Conservation (phyloP, 139 green algal species). For the Chlamydomonas sphaeroides region DNA sequence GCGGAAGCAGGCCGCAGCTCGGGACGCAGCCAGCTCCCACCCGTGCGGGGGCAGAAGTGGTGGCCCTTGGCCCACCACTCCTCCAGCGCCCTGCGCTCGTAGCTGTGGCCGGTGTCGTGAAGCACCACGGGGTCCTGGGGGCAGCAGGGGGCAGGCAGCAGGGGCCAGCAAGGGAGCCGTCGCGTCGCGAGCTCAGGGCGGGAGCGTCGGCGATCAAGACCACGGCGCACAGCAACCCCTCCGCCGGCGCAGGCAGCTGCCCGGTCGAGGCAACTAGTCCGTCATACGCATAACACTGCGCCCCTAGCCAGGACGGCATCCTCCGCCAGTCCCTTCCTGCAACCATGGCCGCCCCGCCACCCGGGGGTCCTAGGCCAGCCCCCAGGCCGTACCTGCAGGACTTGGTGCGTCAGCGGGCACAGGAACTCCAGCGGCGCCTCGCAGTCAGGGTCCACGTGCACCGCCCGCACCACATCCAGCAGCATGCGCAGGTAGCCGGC, state of each 20-base stretch:
- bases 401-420: conserved; percentile 18
- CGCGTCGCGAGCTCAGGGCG: too few relatives aligned
- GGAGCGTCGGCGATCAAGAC: too few relatives aligned
- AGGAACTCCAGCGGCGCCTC: conserved; percentile 27
- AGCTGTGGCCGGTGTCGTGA: conserved; percentile 32
- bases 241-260: too few relatives aligned
- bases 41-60: conserved; percentile 32
- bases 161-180: background rate
- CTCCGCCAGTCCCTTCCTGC: too few relatives aligned
- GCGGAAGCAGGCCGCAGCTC: background rate
- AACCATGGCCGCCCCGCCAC: too few relatives aligned
- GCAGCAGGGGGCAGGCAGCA: background rate
- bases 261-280: too few relatives aligned
- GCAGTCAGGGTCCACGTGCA: background rate
- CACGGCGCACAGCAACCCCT: too few relatives aligned
- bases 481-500: conserved; percentile 18
- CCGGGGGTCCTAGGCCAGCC: too few relatives aligned
- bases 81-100: conserved; percentile 29
- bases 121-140: conserved; percentile 34
- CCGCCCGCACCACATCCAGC: conserved; percentile 25
- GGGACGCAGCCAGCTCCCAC: background rate
- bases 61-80: conserved; percentile 32
- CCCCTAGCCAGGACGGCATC: too few relatives aligned
- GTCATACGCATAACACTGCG: too few relatives aligned
- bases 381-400: conserved; percentile 9